phyloP scores from a whole-genome alignment of 2,329 filamentous ascomycete species.

The Diaporthe helianthi region DNA sequence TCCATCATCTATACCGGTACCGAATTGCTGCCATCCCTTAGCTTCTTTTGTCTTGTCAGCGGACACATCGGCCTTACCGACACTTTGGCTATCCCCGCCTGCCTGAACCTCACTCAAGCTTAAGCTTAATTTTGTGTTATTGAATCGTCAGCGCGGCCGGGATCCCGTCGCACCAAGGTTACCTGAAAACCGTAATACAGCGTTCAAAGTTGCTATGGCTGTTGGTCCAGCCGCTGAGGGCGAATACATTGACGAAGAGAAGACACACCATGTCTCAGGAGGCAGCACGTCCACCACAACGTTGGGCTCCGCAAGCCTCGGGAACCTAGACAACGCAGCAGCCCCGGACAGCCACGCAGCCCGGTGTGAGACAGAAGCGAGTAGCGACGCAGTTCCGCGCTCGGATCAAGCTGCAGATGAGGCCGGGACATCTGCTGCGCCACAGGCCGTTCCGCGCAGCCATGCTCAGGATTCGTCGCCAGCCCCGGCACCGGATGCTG shows the following conservation, averaged over 20 bases:
- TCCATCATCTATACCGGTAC: background rate
- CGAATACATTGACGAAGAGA: conserved; percentile 1
- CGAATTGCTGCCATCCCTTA: background rate
- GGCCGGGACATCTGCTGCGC: background rate
- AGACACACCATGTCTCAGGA: background rate
- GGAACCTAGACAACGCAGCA: background rate
- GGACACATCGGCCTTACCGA: conserved; percentile 11
- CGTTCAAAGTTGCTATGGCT: conserved; percentile 2
- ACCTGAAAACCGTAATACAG: background rate
- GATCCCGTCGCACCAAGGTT: background rate
- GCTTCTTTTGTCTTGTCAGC: background rate
- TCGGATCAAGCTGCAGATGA: conserved; percentile 1
- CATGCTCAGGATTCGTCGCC: background rate
- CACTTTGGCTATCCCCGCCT: conserved; percentile 8
- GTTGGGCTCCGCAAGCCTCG: background rate
- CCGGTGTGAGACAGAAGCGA: background rate
- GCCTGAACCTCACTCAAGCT: background rate
- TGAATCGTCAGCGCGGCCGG: background rate
- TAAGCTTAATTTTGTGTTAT: conserved; percentile 16
- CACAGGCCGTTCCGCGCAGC: background rate
- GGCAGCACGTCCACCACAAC: conserved; percentile 20
- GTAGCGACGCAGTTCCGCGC: background rate
- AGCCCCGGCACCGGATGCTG: background rate
- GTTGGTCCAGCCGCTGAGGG: background rate
- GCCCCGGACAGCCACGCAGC: background rate